Base-by-base conservation (phyloP, 495 filamentous ascomycete species). In the Penicillium dipodomyicola region DNA sequence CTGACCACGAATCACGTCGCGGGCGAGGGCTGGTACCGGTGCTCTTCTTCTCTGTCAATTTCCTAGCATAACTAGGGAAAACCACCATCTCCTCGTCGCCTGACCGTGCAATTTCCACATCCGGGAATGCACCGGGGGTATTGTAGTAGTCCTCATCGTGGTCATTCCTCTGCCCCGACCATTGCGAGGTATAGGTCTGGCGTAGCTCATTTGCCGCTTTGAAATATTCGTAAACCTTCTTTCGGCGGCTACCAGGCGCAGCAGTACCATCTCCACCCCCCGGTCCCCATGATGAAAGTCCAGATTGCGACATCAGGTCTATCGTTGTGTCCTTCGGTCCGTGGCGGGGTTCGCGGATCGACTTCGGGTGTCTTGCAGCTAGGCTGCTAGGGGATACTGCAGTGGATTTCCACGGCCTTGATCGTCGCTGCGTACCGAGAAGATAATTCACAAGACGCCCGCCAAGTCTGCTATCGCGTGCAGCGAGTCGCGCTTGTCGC, bases 11-110 rank as follows among this genome's bases (percentile, higher is more conserved):
- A 54, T 69, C 53, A 7, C 72, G 65, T 14, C 70, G 57, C 37
- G 32, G 44, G 20, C 50, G 65, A 19, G 59, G 10, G 47, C 53
- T 42, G 3, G 45, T 30, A 19, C 54, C 37, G 19, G 61, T 63
- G 29, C 64, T 72, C 52, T 69, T 60, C 40, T 66, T 63, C 42
- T 69, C 57, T 17, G 61, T 48, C 70, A 95, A 81, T 63, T 79
- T 80, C 68, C 89, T 78, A 42, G 89, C 88, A 74, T 97, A 95
- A 63, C 90, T 93, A 8, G 94, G 94, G 65, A 97, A 99, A 14
- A 97, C 64, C 11, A 97, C 81, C 84, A 99, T 89, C 75, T 97
- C 90, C 72, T 96, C 93, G 59, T 89, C 84, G 20, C 89, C 92
- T 39, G 83, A 87, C 8, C 84, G 79, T 20, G 87, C 84, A 49